Evolutionary conservation across 2,329 filamentous ascomycete species (phyloP).

Genomic region (Chrysoporthe cubensis): DNA sequence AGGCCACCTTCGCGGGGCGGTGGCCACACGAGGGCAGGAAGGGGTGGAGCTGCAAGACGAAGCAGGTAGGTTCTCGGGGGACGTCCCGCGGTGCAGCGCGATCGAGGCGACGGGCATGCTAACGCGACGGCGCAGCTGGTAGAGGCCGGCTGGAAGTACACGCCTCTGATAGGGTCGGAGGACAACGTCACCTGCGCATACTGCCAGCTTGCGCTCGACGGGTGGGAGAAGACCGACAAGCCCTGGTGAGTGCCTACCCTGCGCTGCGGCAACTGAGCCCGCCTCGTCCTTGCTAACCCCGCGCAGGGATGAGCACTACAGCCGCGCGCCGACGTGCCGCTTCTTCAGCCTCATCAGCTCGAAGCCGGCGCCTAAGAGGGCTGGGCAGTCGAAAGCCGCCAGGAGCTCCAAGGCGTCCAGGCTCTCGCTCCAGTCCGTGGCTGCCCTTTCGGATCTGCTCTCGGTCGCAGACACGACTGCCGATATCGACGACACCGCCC

Average conservation of each 20-base stretch:
- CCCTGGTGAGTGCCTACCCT: conserved; percentile 66
- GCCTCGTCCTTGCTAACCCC: conserved; percentile 33
- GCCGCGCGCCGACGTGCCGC: conserved; percentile 75
- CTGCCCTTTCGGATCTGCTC: conserved; percentile 52
- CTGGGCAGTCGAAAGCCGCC: conserved; percentile 56
- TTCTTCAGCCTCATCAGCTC: conserved; percentile 76
- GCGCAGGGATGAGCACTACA: conserved; percentile 79
- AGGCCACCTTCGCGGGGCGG: conserved; percentile 77
- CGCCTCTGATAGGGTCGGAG: conserved; percentile 78
- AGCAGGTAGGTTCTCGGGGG: conserved; percentile 64
- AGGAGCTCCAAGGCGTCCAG: conserved; percentile 72
- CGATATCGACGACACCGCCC: conserved; percentile 60
- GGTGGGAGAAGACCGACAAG: conserved; percentile 92
- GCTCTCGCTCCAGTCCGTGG: conserved; percentile 61
- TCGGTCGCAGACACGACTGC: conserved; percentile 53
- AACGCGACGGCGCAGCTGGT: conserved; percentile 64
- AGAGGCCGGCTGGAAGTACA: conserved; percentile 93
- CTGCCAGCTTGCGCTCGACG: conserved; percentile 86
- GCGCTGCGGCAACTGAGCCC: background rate
- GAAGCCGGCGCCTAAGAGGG: conserved; percentile 60
- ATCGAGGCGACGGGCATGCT: background rate
- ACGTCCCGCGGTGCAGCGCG: background rate
- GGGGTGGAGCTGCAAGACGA: conserved; percentile 86
- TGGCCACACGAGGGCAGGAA: conserved; percentile 92
- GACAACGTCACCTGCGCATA: conserved; percentile 93